phyloP scores from a whole-genome alignment of 768 basidiomycete genomes.

The Termitomyces eurrhizus region DNA sequence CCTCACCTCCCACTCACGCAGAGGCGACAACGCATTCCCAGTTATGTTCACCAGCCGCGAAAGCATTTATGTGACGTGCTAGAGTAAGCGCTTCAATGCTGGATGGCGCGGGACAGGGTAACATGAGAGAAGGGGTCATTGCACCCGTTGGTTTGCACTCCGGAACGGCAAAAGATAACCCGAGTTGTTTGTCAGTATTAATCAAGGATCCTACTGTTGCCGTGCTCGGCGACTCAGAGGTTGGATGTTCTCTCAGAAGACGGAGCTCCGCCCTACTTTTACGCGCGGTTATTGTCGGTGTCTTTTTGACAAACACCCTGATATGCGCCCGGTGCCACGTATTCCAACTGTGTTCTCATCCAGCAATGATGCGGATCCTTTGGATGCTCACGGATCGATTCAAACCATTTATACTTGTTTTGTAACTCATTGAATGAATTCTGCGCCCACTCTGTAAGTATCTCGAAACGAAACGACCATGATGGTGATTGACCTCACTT shows the following conservation, averaged over 20 bases:
- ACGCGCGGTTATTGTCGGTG: neutral
- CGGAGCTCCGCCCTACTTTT: constrained; percentile 3
- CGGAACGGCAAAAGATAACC: neutral
- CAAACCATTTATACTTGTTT: neutral
- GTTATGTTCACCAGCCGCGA: constrained; percentile 1
- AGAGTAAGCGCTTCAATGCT: neutral
- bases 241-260: neutral
- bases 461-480: neutral
- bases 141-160: neutral
- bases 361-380: too few relatives aligned
- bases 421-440: neutral
- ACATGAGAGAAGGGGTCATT: constrained; percentile 1
- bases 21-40: neutral
- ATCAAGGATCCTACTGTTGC: neutral
- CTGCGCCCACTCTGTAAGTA: neutral
- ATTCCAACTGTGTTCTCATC: neutral
- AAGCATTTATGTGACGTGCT: neutral
- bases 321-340: neutral
- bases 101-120: neutral
- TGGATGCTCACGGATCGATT: neutral
- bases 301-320: neutral
- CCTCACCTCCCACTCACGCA: neutral
- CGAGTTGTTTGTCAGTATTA: neutral
- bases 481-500: too few relatives aligned
- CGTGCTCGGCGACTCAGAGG: neutral